Evolutionary conservation across 352 stramenopile genomes (phyloP).

Genomic region (Pythium aristosporum): DNA sequence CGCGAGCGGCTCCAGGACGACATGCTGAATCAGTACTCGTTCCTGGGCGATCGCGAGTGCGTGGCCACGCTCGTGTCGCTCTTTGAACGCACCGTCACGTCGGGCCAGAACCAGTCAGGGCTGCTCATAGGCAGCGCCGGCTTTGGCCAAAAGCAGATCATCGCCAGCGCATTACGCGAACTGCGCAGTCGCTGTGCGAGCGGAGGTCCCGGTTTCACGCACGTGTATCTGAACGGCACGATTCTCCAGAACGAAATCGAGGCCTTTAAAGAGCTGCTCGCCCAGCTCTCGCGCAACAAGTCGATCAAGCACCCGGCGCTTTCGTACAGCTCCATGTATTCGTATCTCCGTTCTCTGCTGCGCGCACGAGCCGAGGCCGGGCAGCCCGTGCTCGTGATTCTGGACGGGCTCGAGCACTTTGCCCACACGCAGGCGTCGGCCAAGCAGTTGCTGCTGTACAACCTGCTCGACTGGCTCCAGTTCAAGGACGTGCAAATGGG

Average conservation of each 20-base stretch:
- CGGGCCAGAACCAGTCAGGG: constrained; percentile 77
- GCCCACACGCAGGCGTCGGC: constrained; percentile 46
- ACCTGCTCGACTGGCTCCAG: constrained; percentile 85
- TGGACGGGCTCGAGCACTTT: constrained; percentile 81
- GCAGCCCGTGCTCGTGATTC: constrained; percentile 64
- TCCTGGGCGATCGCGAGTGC: constrained; percentile 24
- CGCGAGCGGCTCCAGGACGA: constrained; percentile 40
- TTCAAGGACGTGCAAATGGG: constrained; percentile 78
- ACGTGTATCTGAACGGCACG: constrained; percentile 77
- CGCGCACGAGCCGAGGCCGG: constrained; percentile 43
- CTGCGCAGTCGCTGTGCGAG: constrained; percentile 36
- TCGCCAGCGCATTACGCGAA: constrained; percentile 48
- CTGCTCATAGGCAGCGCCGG: constrained; percentile 65
- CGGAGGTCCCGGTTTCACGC: constrained; percentile 36
- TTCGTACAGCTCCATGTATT: constrained; percentile 86
- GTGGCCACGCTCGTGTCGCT: constrained; percentile 50
- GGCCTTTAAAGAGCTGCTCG: constrained; percentile 79
- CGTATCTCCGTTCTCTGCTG: constrained; percentile 71
- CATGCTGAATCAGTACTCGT: constrained; percentile 15
- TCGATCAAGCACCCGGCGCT: constrained; percentile 69
- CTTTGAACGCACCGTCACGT: constrained; percentile 66
- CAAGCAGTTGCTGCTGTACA: constrained; percentile 86
- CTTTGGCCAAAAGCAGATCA: constrained; percentile 47
- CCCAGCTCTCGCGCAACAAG: constrained; percentile 57
- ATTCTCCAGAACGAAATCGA: constrained; percentile 83